Conservation (phyloP, 208 protist species). For the Lotmaria passim region DNA sequence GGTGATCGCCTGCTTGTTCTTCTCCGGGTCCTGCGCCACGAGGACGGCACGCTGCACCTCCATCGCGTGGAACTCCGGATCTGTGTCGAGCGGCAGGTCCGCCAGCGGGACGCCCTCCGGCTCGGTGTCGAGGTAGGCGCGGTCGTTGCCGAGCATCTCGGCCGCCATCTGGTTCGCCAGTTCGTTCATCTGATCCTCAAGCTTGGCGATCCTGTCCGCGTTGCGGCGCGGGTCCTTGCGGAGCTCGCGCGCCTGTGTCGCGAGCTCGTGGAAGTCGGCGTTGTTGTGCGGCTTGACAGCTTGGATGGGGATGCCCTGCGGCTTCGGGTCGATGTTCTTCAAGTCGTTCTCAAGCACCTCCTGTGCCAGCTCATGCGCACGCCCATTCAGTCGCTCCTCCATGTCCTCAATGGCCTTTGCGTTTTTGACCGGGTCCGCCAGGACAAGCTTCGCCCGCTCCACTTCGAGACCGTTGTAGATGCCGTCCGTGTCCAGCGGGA, state of each 20-base stretch:
- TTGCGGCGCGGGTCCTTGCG: constrained; percentile 59
- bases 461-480: constrained; percentile 69
- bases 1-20: constrained; percentile 46
- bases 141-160: constrained; percentile 51
- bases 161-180: constrained; percentile 52
- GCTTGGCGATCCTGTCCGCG: constrained; percentile 40
- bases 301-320: constrained; percentile 52
- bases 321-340: constrained; percentile 45
- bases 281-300: constrained; percentile 67
- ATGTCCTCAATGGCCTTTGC: constrained; percentile 62
- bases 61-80: constrained; percentile 57
- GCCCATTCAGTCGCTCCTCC: constrained; percentile 66
- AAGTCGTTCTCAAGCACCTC: constrained; percentile 67
- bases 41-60: constrained; percentile 71
- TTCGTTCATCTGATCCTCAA: constrained; percentile 66
- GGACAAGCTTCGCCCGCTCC: constrained; percentile 70
- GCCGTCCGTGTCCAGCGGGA: constrained; percentile 69
- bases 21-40: constrained; percentile 54
- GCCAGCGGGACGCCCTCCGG: constrained; percentile 67
- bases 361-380: constrained; percentile 57
- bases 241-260: constrained; percentile 56
- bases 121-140: constrained; percentile 62
- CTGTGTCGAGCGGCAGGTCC: constrained; percentile 48
- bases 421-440: constrained; percentile 54
- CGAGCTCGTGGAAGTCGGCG: constrained; percentile 57